Evolutionary conservation across 306 rosid genomes (phyloP).

Genomic region (Styphnolobium japonicum): DNA sequence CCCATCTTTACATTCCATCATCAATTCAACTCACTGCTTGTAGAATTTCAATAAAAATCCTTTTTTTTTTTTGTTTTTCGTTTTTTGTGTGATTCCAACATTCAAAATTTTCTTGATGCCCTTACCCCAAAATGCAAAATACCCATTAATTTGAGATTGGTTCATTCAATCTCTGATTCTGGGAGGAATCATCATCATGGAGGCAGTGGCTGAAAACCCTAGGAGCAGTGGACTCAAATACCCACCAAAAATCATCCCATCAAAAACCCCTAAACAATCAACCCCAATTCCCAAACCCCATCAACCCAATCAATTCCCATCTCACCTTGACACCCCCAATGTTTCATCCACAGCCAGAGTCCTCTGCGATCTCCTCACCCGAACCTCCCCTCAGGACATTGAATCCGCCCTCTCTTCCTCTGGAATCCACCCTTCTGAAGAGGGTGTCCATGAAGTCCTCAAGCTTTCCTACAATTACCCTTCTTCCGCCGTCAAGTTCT

Average conservation of each 20-base stretch:
- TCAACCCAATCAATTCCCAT: slow-evolving; percentile 30
- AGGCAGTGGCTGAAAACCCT: slow-evolving; percentile 45
- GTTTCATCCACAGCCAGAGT: slow-evolving; percentile 39
- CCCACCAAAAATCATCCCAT: slow-evolving; percentile 13
- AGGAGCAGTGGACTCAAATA: background rate
- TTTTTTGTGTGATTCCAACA: background rate
- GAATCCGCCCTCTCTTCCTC: slow-evolving; percentile 47
- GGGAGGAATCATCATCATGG: slow-evolving; percentile 17
- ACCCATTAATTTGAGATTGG: background rate
- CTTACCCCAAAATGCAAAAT: background rate
- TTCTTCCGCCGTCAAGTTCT: slow-evolving; percentile 66
- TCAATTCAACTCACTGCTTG: background rate
- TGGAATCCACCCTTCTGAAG: slow-evolving; percentile 43
- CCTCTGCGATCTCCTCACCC: slow-evolving; percentile 51
- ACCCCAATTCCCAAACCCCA: slow-evolving; percentile 24
- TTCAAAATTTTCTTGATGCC: background rate
- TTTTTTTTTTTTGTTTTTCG: too few species aligned
- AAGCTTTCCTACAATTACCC: slow-evolving; percentile 55
- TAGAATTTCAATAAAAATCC: background rate
- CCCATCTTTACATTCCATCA: background rate
- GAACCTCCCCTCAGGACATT: slow-evolving; percentile 47
- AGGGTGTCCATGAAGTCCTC: slow-evolving; percentile 47
- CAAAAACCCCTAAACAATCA: slow-evolving; percentile 22
- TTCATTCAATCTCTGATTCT: background rate
- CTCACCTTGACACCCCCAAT: slow-evolving; percentile 29